Base-by-base conservation (phyloP, 139 green algal genomes). In the Tetradesmus lagerheimii region DNA sequence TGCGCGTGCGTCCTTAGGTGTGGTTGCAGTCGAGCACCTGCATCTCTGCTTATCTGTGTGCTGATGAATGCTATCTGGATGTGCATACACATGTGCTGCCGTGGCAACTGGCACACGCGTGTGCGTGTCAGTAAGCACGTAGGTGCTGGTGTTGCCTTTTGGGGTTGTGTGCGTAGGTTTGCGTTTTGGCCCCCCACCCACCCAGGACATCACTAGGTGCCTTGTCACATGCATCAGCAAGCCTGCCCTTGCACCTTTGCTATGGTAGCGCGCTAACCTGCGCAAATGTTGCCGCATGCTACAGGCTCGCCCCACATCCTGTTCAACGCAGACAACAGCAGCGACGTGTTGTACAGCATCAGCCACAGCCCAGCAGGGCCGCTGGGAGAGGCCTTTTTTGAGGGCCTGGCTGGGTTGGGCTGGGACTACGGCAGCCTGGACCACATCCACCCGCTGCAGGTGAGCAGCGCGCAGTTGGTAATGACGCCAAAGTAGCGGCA, bases 271-370 rank as follows among this genome's bases (percentile, higher is more conserved):
- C 20, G n/a, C n/a, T n/a, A n/a, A n/a, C n/a, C n/a, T n/a, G n/a
- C 34, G 35, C 76, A 20, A 34, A 1, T 41, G 35, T 53, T 41
- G 76, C 37, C 14, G n/a, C 34, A 1, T 83, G 77, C 77, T 62
- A n/a, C 84, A 89, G 84, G 84, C 39, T 27, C 41, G 6, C n/a
- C 39, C 14, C 84, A 89, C 66, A 67, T 9, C 39, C 15, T 89
- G n/a, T 89, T 43, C 41, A 89, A 89, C 45, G 84, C 84, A 35
- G 84, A 82, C 62, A 89, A 89, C 84, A 89, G 23, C 41, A 89
- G n/a, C 23, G 66, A 89, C 15, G 16, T 89, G 66, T n/a, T 83
- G 84, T 83, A 83, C 67, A 35, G n/a, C 25, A 35, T 89, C n/a
- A 89, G 45, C 29, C 84, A 89, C 84, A 50, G n/a, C 39, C 84